A percentile compares a stretch with the other conserved stretches of the same genome.
Evolutionary conservation across 192 early-diverging fungal species (phyloP).

Genomic region (Kickxella alabastrina): DNA sequence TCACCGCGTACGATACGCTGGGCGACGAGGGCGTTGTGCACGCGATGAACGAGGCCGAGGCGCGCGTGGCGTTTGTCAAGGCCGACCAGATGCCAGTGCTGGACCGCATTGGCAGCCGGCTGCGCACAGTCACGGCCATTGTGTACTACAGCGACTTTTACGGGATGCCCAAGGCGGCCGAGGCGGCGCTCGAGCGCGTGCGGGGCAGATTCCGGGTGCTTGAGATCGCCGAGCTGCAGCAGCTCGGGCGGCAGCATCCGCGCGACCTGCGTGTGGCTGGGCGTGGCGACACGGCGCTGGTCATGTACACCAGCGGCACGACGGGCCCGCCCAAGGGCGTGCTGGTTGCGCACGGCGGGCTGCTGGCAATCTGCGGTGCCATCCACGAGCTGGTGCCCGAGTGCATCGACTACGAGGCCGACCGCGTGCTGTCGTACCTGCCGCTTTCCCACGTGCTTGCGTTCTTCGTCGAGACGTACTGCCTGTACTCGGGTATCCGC

Average conservation of each 20-base stretch:
- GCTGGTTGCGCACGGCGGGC: conserved; percentile 74
- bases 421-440: conserved; percentile 73
- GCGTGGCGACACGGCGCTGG: conserved; percentile 71
- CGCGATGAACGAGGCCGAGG: conserved; percentile 80
- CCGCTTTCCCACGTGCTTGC: conserved; percentile 89
- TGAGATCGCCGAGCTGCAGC: conserved; percentile 62
- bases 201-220: conserved; percentile 47
- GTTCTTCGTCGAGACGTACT: conserved; percentile 74
- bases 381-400: conserved; percentile 40
- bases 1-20: conserved; percentile 81
- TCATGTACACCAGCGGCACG: conserved; percentile 91
- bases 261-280: conserved; percentile 62
- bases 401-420: conserved; percentile 50
- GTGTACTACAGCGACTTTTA: conserved; percentile 55
- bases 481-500: conserved; percentile 64
- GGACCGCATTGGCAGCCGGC: background rate
- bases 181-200: conserved; percentile 49
- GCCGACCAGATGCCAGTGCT: conserved; percentile 51
- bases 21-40: conserved; percentile 79
- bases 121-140: conserved; percentile 45
- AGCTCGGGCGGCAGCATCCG: conserved; percentile 63
- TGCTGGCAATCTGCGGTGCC: conserved; percentile 65
- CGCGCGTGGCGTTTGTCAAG: conserved; percentile 58
- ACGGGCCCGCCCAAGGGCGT: conserved; percentile 95
- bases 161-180: conserved; percentile 40